Percentiles rank a stretch among this genome's conserved stretches.
These are phyloP conservation scores for Entomortierella parvispora DNA, from an alignment of 192 early-diverging fungal genomes.

Conservation along the genomic window DNA sequence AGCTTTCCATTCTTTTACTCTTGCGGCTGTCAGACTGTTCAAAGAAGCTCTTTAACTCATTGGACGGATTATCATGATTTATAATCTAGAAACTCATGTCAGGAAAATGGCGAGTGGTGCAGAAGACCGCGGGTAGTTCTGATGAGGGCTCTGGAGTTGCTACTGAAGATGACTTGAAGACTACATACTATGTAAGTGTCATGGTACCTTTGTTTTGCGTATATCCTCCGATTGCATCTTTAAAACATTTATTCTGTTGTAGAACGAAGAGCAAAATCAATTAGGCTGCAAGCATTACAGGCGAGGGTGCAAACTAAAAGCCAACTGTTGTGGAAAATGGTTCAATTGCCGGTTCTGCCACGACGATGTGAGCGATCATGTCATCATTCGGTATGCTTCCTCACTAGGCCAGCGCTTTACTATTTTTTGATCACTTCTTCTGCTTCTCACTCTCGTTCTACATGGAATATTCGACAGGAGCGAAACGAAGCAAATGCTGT, in stretches of 20 bases:
- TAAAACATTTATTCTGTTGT: not conserved
- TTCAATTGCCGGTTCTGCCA: slow-evolving; percentile 87
- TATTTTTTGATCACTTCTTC: too few relatives aligned
- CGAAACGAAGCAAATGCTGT: slow-evolving; percentile 84
- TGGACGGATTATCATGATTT: not conserved
- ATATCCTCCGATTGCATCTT: not conserved
- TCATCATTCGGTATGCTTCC: slow-evolving; percentile 76
- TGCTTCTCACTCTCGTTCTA: too few relatives aligned
- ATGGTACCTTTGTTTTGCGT: not conserved
- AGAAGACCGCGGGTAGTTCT: slow-evolving; percentile 1
- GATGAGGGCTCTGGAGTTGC: slow-evolving; percentile 33
- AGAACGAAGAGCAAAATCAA: slow-evolving; percentile 66
- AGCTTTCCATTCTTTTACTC: not conserved
- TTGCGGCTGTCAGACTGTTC: not conserved
- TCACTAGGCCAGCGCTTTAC: too few relatives aligned
- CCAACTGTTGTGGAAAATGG: slow-evolving; percentile 85
- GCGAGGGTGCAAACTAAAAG: slow-evolving; percentile 77
- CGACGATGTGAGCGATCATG: slow-evolving; percentile 81
- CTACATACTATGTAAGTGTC: slow-evolving; percentile 59
- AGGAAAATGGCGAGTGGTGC: slow-evolving; percentile 25
- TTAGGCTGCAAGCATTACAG: slow-evolving; percentile 88
- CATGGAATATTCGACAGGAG: too few relatives aligned
- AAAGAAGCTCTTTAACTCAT: not conserved
- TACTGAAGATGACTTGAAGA: slow-evolving; percentile 57
- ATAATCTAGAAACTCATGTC: slow-evolving; percentile 45